phyloP scores from a whole-genome alignment of 2,329 filamentous ascomycete species.

The Colletotrichum tropicale region DNA sequence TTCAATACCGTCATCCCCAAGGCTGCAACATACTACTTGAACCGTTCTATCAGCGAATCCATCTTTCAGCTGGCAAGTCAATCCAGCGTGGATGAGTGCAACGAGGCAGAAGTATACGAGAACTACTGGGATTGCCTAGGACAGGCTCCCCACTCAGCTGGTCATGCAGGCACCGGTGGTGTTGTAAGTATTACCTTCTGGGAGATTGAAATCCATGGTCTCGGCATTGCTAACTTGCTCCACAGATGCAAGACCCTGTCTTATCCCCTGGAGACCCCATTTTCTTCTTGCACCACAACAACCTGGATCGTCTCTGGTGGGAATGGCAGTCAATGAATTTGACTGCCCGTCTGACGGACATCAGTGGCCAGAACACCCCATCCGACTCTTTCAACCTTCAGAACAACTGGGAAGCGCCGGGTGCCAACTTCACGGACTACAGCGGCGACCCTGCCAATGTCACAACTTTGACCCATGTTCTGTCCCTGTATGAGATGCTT shows the following conservation, averaged over 20 bases:
- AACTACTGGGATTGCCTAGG: background rate
- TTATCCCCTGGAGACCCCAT: background rate
- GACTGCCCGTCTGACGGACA: background rate
- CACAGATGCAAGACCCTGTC: background rate
- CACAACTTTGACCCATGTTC: conserved; percentile 26
- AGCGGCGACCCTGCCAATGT: conserved; percentile 21
- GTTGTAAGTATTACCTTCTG: background rate
- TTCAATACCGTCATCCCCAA: background rate
- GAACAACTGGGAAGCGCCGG: background rate
- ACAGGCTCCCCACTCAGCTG: background rate
- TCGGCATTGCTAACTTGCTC: background rate
- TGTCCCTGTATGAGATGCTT: conserved; percentile 28
- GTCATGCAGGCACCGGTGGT: background rate
- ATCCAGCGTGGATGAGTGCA: background rate
- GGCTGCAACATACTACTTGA: background rate
- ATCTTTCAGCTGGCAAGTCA: background rate
- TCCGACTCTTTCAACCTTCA: background rate
- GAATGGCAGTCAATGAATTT: conserved; percentile 9
- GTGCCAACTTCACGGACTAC: background rate
- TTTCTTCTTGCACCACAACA: background rate
- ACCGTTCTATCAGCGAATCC: background rate
- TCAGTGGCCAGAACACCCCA: background rate
- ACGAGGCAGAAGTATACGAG: background rate
- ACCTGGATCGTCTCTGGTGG: background rate
- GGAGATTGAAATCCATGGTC: background rate